Evolutionary conservation across 202 grass and related monocot genomes (phyloP), one percentile per base, ranked within the genome.

Genomic region (Saccharum hybrid): DNA sequence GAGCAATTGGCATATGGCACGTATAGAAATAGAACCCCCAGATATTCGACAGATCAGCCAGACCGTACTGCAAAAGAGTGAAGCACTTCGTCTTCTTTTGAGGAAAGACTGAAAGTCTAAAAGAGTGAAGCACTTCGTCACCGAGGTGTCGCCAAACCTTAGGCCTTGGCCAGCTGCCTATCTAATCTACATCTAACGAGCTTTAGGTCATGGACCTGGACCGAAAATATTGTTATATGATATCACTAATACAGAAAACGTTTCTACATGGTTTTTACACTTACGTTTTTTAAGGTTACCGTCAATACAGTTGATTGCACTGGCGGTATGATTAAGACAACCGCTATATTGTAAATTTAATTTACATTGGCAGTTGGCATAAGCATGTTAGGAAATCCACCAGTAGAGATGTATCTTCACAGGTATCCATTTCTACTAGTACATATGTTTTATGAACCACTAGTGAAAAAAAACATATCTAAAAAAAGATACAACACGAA

Each of bases 1-100:
- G 86, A 86, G 73, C 42, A 60, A 75, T 48, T 69, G 74, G 69
- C 0, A 22, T 16, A 2, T 60, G 41, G 40, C 46, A 15, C 16
- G 46, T 49, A 85, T 14, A 49, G 41, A 45, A 71, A 2, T 39
- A 57, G 52, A 57, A 21, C 7, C 52, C 66, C 34, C 39, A 84
- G 82, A 74, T 36, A 79, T 14, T 41, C 68, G 11, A 74, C 41
- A 46, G 82, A 88, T 30, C 73, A 79, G 33, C 86, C n/a, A 46
- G 8, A 16, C 8, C 0, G 16, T 36, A 10, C 16, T 74, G 71
- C 66, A 76, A 63, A 76, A 62, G 37, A 72, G 52, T 57, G 52
- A 57, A 21, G 19, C 52, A 21, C 52, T 57, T 57, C 52, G 18
- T 57, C 21, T 57, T 57, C 19, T 21, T 57, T 57, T 57, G 18